Conservation (phyloP, 1,139 yeast genomes). For the Protomyces inundatus region DNA sequence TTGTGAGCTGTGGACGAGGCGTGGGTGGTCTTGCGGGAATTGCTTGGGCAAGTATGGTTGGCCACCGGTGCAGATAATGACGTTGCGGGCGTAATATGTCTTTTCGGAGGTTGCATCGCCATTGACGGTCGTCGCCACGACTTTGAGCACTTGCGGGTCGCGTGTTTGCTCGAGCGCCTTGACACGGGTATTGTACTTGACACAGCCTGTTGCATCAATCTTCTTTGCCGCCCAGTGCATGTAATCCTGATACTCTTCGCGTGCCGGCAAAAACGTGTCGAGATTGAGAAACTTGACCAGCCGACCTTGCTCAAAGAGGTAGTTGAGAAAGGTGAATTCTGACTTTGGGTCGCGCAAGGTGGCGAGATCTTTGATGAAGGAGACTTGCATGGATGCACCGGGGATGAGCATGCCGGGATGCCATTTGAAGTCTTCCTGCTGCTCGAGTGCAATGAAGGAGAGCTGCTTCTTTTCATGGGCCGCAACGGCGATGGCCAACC, state of each 20-base stretch:
- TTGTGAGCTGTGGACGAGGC: slow-evolving; percentile 25
- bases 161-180: slow-evolving; percentile 21
- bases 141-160: slow-evolving; percentile 5
- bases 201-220: slow-evolving; percentile 27
- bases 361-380: slow-evolving; percentile 34
- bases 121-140: slow-evolving; percentile 1
- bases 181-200: slow-evolving; percentile 30
- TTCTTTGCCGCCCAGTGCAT: slow-evolving; percentile 34
- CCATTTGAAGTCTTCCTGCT: slow-evolving; percentile 32
- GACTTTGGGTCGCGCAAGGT: slow-evolving; percentile 34
- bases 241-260: slow-evolving; percentile 34
- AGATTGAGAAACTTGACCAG: slow-evolving; percentile 32
- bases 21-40: slow-evolving; percentile 4
- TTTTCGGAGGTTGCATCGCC: not conserved
- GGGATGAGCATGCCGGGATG: slow-evolving; percentile 35
- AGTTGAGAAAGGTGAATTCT: slow-evolving; percentile 33
- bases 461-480: slow-evolving; percentile 27
- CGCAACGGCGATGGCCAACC: slow-evolving; percentile 34
- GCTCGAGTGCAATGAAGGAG: slow-evolving; percentile 30
- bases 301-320: slow-evolving; percentile 31
- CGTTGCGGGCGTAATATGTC: slow-evolving; percentile 27
- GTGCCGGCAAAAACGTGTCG: slow-evolving; percentile 33
- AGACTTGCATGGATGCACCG: slow-evolving; percentile 34
- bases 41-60: slow-evolving; percentile 29
- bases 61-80: slow-evolving; percentile 32